Percentiles rank a stretch among this genome's conserved stretches.
Conservation (phyloP, 2,329 filamentous ascomycete species). For the Phoma herbarum region DNA sequence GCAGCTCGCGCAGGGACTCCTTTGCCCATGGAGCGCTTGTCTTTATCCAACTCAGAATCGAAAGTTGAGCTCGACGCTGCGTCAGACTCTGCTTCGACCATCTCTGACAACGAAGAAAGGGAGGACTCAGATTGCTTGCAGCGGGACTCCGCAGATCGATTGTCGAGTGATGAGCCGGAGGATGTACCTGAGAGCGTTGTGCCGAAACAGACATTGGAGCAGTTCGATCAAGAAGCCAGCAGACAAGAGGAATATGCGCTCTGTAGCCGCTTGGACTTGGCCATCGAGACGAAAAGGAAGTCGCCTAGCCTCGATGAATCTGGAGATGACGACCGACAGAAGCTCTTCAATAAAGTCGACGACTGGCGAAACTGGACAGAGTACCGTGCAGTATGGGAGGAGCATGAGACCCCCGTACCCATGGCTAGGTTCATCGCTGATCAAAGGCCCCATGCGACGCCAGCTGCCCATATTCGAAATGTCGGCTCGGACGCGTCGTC, state of each 20-base stretch:
- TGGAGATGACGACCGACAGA: slow-evolving; percentile 30
- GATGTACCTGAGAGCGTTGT: background rate
- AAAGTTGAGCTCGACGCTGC: slow-evolving; percentile 14
- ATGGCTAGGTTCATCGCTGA: slow-evolving; percentile 31
- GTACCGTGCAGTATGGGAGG: slow-evolving; percentile 62
- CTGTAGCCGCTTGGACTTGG: slow-evolving; percentile 54
- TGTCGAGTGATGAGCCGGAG: slow-evolving; percentile 11
- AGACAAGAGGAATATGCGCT: slow-evolving; percentile 57
- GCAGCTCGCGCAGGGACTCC: slow-evolving; percentile 42
- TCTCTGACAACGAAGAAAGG: slow-evolving; percentile 9
- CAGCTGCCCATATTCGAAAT: background rate
- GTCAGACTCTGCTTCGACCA: background rate
- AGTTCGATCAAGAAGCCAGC: slow-evolving; percentile 58
- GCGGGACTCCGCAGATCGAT: slow-evolving; percentile 13
- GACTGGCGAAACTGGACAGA: slow-evolving; percentile 59
- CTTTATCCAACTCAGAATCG: slow-evolving; percentile 26
- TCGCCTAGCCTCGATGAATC: slow-evolving; percentile 37
- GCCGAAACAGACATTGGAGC: slow-evolving; percentile 42
- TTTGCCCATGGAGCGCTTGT: slow-evolving; percentile 31
- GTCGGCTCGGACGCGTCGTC: slow-evolving; percentile 12
- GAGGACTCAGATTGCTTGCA: background rate
- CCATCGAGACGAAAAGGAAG: slow-evolving; percentile 26
- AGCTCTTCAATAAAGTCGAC: slow-evolving; percentile 47
- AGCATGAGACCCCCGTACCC: slow-evolving; percentile 29
- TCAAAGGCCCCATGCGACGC: slow-evolving; percentile 19